These are phyloP conservation scores for Opeltia flavorubescens DNA, from an alignment of 495 filamentous ascomycete species.

Conservation along the genomic window DNA sequence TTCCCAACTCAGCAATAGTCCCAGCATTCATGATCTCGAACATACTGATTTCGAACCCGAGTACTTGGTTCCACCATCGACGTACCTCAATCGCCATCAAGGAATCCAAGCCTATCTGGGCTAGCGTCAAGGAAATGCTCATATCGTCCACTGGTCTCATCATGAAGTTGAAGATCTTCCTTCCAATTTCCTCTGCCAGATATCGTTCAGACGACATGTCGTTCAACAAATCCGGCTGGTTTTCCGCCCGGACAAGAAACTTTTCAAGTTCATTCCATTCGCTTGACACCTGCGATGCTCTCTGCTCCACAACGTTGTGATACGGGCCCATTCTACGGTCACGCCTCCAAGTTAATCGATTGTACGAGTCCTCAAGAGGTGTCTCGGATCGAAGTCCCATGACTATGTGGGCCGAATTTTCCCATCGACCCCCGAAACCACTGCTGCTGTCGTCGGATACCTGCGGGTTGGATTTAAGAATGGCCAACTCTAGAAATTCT, in stretches of 20 bases:
- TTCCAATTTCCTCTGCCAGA: constrained; percentile 22
- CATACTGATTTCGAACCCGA: constrained; percentile 32
- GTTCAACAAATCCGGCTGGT: constrained; percentile 8
- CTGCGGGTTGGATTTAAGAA: constrained; percentile 3
- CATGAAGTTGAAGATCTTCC: constrained; percentile 22
- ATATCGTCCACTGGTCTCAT: constrained; percentile 21
- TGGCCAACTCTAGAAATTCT: constrained; percentile 6
- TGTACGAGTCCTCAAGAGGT: constrained; percentile 20
- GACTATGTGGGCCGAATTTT: constrained; percentile 17
- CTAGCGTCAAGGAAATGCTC: constrained; percentile 14
- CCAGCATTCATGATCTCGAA: constrained; percentile 21
- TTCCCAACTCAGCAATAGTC: constrained; percentile 15
- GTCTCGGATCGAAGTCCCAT: constrained; percentile 23
- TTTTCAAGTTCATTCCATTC: constrained; percentile 14
- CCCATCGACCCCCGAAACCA: no score
- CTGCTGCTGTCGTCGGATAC: neutral
- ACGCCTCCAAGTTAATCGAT: constrained; percentile 20
- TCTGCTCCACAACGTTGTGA: constrained; percentile 16
- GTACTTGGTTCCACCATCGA: constrained; percentile 25
- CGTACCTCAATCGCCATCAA: constrained; percentile 28
- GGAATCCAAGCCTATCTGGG: constrained; percentile 25
- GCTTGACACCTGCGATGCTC: neutral
- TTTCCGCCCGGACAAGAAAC: constrained; percentile 12
- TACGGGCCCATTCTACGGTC: constrained; percentile 27
- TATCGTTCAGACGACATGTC: constrained; percentile 13